Percentiles rank a stretch among this genome's conserved stretches.
Evolutionary conservation across 768 basidiomycete genomes (phyloP).

Genomic region (Mrakia gelida): DNA sequence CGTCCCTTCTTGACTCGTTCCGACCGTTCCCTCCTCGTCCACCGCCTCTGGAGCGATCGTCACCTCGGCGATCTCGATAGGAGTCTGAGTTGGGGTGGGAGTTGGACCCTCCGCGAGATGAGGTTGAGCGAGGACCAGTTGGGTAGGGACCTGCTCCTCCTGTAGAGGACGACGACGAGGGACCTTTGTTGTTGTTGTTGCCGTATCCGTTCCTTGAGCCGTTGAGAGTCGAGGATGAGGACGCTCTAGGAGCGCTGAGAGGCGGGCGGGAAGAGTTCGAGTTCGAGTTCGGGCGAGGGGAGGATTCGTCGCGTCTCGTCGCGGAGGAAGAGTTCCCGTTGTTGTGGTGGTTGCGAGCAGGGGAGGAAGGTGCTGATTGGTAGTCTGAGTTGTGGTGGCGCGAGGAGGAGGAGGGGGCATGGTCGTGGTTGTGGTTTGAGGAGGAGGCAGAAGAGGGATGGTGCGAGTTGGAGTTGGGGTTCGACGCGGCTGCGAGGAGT

Average conservation of each 20-base stretch:
- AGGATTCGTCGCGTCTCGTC: too few relatives aligned
- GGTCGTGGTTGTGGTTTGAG: too few relatives aligned
- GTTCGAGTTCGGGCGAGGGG: not conserved
- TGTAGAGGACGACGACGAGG: not conserved
- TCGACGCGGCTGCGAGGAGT: too few relatives aligned
- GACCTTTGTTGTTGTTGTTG: too few relatives aligned
- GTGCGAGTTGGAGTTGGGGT: not conserved
- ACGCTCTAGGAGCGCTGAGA: not conserved
- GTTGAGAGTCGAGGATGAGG: not conserved
- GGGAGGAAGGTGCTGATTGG: not conserved
- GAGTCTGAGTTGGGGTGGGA: not conserved
- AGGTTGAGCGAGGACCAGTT: not conserved
- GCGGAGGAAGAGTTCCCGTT: not conserved
- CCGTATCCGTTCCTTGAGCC: not conserved
- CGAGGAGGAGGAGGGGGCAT: too few relatives aligned
- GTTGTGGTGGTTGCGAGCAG: not conserved
- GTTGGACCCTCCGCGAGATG: too few relatives aligned
- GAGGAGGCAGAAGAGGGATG: too few relatives aligned
- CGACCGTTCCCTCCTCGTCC: not conserved
- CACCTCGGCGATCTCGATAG: not conserved
- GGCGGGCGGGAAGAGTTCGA: not conserved
- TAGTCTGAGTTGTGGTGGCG: not conserved
- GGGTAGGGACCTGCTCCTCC: not conserved
- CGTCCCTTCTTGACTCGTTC: not conserved
- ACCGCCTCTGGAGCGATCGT: not conserved